Percentiles rank a stretch among this genome's conserved stretches.
Conservation (phyloP, 148 eudicot genomes). For the Rhododendron ovatum region DNA sequence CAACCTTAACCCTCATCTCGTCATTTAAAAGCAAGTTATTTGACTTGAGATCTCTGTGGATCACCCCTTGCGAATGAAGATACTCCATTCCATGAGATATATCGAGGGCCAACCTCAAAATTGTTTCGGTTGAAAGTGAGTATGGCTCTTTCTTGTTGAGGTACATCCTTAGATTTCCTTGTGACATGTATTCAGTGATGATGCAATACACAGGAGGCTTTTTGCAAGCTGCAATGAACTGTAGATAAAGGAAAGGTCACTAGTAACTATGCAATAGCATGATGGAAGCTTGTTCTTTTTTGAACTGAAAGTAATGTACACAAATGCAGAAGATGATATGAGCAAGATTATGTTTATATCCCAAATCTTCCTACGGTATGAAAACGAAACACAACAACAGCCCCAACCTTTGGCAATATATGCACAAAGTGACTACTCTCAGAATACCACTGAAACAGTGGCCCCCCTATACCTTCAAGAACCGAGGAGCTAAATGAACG, state of each 20-base stretch:
- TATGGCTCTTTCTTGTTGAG: conserved; percentile 96
- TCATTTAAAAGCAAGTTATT: conserved; percentile 86
- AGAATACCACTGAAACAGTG: too few species aligned
- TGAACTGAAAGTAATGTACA: neutral
- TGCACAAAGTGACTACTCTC: too few species aligned
- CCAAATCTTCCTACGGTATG: neutral
- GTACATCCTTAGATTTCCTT: conserved; percentile 95
- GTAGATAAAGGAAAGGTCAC: conserved; percentile 18
- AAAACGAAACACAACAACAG: neutral
- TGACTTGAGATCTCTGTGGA: conserved; percentile 90
- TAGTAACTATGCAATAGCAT: neutral
- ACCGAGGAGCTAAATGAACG: neutral
- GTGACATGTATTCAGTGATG: conserved; percentile 98
- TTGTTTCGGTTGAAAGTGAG: conserved; percentile 82
- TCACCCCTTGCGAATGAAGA: conserved; percentile 95
- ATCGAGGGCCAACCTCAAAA: conserved; percentile 86
- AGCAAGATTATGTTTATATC: neutral
- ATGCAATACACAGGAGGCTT: conserved; percentile 98
- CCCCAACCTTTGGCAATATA: too few species aligned
- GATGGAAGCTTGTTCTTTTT: neutral
- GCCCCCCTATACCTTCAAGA: neutral
- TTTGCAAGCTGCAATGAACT: conserved; percentile 97
- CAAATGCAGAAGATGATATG: neutral
- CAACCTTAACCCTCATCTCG: conserved; percentile 96
- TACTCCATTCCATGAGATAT: conserved; percentile 96